phyloP scores from a whole-genome alignment of 2,329 filamentous ascomycete genomes.

The Hypoxylon sp. region DNA sequence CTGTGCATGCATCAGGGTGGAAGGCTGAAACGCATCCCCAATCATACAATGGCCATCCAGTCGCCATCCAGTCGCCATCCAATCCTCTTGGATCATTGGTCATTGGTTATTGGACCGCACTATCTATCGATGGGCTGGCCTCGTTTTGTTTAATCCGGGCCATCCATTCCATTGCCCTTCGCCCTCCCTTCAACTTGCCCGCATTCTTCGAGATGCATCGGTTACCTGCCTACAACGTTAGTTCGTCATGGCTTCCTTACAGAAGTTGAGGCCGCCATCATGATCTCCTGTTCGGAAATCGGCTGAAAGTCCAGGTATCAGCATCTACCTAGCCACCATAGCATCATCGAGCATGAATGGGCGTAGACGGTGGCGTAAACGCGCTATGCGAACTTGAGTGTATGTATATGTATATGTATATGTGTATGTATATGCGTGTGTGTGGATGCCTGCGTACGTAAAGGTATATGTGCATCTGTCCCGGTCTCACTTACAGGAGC shows the following conservation, averaged over 20 bases:
- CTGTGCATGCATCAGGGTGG: slow-evolving; percentile 16
- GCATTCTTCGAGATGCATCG: slow-evolving; percentile 40
- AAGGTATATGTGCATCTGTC: slow-evolving; percentile 22
- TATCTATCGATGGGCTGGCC: slow-evolving; percentile 26
- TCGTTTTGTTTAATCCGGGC: slow-evolving; percentile 26
- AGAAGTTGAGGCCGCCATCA: slow-evolving; percentile 14
- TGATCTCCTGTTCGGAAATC: slow-evolving; percentile 23
- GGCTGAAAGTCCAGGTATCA: slow-evolving; percentile 18
- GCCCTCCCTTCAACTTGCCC: slow-evolving; percentile 17
- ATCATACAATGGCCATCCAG: too few species aligned
- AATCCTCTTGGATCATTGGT: slow-evolving; percentile 23
- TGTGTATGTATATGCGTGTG: slow-evolving; percentile 11
- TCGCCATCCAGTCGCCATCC: too few species aligned
- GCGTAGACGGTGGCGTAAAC: slow-evolving; percentile 29
- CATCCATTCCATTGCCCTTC: slow-evolving; percentile 21
- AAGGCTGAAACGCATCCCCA: slow-evolving; percentile 38
- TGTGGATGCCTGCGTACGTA: slow-evolving; percentile 36
- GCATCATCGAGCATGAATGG: slow-evolving; percentile 9
- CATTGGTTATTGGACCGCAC: slow-evolving; percentile 32
- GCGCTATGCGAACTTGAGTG: slow-evolving; percentile 32
- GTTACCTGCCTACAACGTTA: slow-evolving; percentile 31
- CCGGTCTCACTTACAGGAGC: slow-evolving; percentile 36
- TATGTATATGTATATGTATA: slow-evolving; percentile 14
- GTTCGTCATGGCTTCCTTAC: background rate
- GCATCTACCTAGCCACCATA: slow-evolving; percentile 24